phyloP scores from a whole-genome alignment of 2,329 filamentous ascomycete species.

The Acrocalymma vagum region DNA sequence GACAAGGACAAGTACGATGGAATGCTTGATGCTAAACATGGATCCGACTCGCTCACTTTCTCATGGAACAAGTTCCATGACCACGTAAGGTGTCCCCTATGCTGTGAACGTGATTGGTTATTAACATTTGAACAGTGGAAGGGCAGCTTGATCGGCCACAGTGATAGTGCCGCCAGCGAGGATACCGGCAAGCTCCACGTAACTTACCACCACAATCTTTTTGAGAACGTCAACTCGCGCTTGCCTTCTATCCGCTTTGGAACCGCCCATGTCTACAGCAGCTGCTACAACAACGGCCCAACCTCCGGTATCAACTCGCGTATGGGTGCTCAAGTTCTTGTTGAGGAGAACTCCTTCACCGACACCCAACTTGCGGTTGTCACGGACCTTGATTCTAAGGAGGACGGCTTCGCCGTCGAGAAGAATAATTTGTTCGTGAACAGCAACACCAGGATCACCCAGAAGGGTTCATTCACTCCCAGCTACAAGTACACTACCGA shows the following conservation, averaged over 20 bases:
- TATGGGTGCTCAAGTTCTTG: conserved; percentile 54
- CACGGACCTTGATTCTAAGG: conserved; percentile 64
- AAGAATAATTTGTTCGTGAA: conserved; percentile 55
- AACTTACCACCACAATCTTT: conserved; percentile 74
- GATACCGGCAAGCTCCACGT: conserved; percentile 70
- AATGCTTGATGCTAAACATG: conserved; percentile 69
- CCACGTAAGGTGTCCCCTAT: conserved; percentile 48
- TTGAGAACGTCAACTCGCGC: conserved; percentile 69
- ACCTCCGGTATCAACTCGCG: conserved; percentile 53
- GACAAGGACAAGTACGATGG: conserved; percentile 43
- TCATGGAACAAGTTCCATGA: conserved; percentile 62
- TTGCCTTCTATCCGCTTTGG: conserved; percentile 71
- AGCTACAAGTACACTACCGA: conserved; percentile 61
- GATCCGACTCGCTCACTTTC: conserved; percentile 67
- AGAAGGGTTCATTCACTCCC: conserved; percentile 61
- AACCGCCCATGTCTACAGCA: conserved; percentile 69
- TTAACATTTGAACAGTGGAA: conserved; percentile 55
- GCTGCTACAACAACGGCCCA: conserved; percentile 47
- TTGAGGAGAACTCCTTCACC: conserved; percentile 62
- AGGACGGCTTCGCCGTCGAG: conserved; percentile 57
- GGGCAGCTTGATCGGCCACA: conserved; percentile 68
- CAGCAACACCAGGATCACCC: conserved; percentile 54
- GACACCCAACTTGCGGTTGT: conserved; percentile 65
- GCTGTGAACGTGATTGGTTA: not conserved
- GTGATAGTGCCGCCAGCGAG: conserved; percentile 60